Percentiles rank a stretch among this genome's conserved stretches.
These are phyloP conservation scores for Thelonectria discophora DNA, from an alignment of 2,329 filamentous ascomycete species.

Conservation along the genomic window DNA sequence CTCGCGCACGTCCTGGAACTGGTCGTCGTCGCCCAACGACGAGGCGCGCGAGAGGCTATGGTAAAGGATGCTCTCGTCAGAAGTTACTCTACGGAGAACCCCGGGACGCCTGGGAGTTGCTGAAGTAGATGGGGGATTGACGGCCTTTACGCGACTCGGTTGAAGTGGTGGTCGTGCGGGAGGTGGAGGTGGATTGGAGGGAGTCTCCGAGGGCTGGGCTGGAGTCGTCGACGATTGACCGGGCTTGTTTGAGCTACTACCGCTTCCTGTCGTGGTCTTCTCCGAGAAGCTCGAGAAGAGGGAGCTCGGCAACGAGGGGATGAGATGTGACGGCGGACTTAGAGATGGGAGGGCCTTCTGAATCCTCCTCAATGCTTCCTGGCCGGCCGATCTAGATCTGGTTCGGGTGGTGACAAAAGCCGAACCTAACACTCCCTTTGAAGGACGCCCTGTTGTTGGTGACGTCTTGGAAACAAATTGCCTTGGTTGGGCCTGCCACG, in stretches of 20 bases:
- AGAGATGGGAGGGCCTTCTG: constrained; percentile 66
- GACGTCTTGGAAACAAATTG: constrained; percentile 28
- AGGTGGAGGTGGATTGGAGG: constrained; percentile 13
- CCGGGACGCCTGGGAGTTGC: constrained; percentile 35
- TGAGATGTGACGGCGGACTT: constrained; percentile 42
- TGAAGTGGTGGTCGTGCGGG: constrained; percentile 21
- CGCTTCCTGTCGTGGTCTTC: constrained; percentile 26
- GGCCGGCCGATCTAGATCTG: constrained; percentile 63
- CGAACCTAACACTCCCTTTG: constrained; percentile 50
- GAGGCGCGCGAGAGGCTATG: constrained; percentile 80
- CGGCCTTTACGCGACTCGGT: constrained; percentile 19
- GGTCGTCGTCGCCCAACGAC: constrained; percentile 83
- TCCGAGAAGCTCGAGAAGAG: constrained; percentile 51
- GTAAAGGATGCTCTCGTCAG: constrained; percentile 80
- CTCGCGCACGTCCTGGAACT: constrained; percentile 81
- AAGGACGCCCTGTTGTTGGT: constrained; percentile 34
- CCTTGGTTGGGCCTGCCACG: constrained; percentile 43
- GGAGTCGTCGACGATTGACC: constrained; percentile 18
- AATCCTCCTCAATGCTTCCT: constrained; percentile 65
- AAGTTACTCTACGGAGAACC: constrained; percentile 48
- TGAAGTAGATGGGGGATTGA: constrained; percentile 20
- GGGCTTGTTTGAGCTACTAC: constrained; percentile 5
- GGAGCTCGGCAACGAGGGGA: constrained; percentile 55
- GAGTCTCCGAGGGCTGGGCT: constrained; percentile 11
- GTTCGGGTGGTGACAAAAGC: constrained; percentile 59